Evolutionary conservation across 2,329 filamentous ascomycete species (phyloP).

Genomic region (Coniochaeta pulveracea): DNA sequence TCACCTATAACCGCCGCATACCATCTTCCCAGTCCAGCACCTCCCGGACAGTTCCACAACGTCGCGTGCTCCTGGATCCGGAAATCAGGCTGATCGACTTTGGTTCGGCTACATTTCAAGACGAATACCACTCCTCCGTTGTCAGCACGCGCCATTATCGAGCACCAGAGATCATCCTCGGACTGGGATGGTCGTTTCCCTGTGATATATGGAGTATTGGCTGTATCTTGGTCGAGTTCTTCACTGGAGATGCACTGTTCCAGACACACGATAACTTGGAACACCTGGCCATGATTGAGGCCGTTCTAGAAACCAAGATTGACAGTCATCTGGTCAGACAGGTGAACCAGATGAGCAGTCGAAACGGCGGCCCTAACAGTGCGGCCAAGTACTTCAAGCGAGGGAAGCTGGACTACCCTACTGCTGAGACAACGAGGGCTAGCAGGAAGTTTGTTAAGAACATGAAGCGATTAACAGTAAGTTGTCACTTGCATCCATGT

Average conservation of each 20-base stretch:
- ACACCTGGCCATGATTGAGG: conserved; percentile 65
- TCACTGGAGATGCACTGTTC: conserved; percentile 59
- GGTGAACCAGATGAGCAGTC: conserved; percentile 40
- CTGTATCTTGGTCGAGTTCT: conserved; percentile 62
- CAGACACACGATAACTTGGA: conserved; percentile 64
- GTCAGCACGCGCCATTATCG: conserved; percentile 61
- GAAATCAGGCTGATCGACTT: conserved; percentile 64
- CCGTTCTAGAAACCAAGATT: conserved; percentile 48
- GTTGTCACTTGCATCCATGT: conserved; percentile 13
- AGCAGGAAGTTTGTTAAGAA: conserved; percentile 57
- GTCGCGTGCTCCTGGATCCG: conserved; percentile 54
- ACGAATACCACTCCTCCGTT: conserved; percentile 62
- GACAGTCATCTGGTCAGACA: conserved; percentile 46
- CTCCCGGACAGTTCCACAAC: conserved; percentile 46
- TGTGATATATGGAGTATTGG: conserved; percentile 68
- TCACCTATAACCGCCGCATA: conserved; percentile 59
- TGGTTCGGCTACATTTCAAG: conserved; percentile 60
- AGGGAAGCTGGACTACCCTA: conserved; percentile 53
- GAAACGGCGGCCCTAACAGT: conserved; percentile 41
- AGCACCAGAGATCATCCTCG: conserved; percentile 60
- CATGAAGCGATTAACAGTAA: conserved; percentile 57
- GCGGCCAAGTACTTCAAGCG: conserved; percentile 64
- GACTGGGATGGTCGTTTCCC: conserved; percentile 59
- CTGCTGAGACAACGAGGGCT: conserved; percentile 49
- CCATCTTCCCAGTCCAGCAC: conserved; percentile 55